Base-by-base conservation (phyloP, 352 stramenopile genomes). In the Pythium aristosporum region DNA sequence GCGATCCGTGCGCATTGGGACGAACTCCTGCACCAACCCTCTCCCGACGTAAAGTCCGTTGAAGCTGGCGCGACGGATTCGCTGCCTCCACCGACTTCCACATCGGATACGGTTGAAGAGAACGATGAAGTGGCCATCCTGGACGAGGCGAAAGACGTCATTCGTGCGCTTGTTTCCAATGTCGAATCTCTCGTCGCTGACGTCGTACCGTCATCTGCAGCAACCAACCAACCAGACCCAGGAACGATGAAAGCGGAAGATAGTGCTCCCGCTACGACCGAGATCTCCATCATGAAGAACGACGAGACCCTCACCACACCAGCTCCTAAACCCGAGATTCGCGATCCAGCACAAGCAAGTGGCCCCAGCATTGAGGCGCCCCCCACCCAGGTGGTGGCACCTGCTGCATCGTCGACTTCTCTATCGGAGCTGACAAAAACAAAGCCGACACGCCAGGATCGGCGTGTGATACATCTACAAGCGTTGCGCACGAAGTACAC, bases 401-500 rank as follows among this genome's bases (percentile, higher is more conserved):
- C 34, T 13, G 34, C 11, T 39, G 8, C 34, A 39, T 39, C 3
- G 34, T 39, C 25, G 25, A 30, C 25, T 39, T 10, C 34, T 13
- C 11, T 39, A 46, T n/a, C 39, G 13, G 9, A 46, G 39, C 18
- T n/a, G 15, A 6, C 48, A 25, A 2, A 2, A 0, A 41, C 28
- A 23, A 54, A 39, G 11, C 25, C 47, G 30, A 51, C 28, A 11
- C 59, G 63, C n/a, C 34, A 57, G 20, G 57, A 69, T 34, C 61
- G 37, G 7, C 58, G 63, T 23, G 36, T 78, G 23, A 44, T 54
- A 57, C 65, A 68, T 50, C 53, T 82, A 8, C 39, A 67, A 23
- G 62, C 76, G 12, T 59, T 95, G 32, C 82, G 86, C 20, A 82
- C 74, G 5, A 85, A 80, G 30, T 95, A 95, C 58, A 81, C 80